Percentiles rank a stretch among this genome's conserved stretches.
phyloP scores from a whole-genome alignment of 805 yeast genomes.

The Kodamaea kakaduensis region DNA sequence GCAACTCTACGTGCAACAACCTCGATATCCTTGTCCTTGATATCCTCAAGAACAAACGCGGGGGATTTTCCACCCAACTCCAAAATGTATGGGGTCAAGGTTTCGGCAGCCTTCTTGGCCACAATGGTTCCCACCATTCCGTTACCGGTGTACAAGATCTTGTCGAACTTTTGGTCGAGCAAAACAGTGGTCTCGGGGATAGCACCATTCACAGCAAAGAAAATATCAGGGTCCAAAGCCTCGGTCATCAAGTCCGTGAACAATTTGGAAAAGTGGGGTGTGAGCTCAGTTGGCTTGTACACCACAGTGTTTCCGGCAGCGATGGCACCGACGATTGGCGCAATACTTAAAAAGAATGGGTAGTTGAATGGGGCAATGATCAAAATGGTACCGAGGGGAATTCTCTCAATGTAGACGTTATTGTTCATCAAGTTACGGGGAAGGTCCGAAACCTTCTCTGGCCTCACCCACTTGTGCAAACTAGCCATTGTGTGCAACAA shows the following conservation, averaged over 20 bases:
- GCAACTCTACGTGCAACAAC: conserved; percentile 55
- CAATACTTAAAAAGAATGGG: conserved; percentile 61
- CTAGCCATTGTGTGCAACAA: conserved; percentile 54
- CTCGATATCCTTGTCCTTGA: conserved; percentile 40
- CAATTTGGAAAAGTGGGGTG: conserved; percentile 57
- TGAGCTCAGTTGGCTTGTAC: conserved; percentile 69
- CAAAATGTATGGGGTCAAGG: conserved; percentile 71
- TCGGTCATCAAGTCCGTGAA: conserved; percentile 52
- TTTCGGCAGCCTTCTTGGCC: conserved; percentile 78
- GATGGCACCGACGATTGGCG: conserved; percentile 73
- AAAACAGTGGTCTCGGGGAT: conserved; percentile 57
- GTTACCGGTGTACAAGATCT: conserved; percentile 85
- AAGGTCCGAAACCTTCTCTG: conserved; percentile 36
- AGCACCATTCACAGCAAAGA: conserved; percentile 70
- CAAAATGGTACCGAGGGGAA: conserved; percentile 61
- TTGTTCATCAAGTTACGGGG: conserved; percentile 33
- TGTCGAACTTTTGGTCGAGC: conserved; percentile 66
- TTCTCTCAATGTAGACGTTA: conserved; percentile 31
- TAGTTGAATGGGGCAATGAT: conserved; percentile 79
- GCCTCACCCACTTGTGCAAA: conserved; percentile 59
- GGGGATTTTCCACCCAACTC: conserved; percentile 96
- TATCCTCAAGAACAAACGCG: conserved; percentile 56
- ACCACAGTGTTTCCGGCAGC: conserved; percentile 83
- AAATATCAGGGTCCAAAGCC: conserved; percentile 52
- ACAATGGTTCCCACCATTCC: conserved; percentile 71